Base-by-base conservation (phyloP, 1,284 basidiomycete species). In the Marasmius fiardii region DNA sequence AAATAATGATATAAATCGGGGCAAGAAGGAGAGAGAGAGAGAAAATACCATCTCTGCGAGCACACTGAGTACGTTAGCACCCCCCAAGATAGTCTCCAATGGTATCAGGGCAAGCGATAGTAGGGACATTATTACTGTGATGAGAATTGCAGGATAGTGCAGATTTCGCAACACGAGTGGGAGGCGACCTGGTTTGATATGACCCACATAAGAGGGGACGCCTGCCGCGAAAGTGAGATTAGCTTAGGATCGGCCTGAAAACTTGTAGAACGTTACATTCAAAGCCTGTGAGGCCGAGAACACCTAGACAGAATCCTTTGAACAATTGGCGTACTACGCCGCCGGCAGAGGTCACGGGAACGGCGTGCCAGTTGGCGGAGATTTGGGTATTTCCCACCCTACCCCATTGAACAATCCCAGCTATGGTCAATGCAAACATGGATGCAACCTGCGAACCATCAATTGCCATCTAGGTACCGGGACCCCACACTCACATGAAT, bases 241-340 rank as follows among this genome's bases (percentile, higher is more conserved):
- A 41, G 55, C 39, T 57, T 49, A 48, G n/a, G 58, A 33, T 54
- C 16, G 43, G 33, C 20, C 43, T 20, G 6, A 18, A 12, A 51
- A 52, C 43, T 28, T 56, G 8, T 2, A 16, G 5, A 44, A 67
- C 74, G 2, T 26, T 62, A 85, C 84, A 85, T 74, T 86, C 83
- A 61, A 84, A 79, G 8, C 87, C 86, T 2, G 88, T 89, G 31
- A 88, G 73, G 0, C 85, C 86, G 1, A 90, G 71, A 72, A 89
- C 84, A 0, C 83, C 80, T 5, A 90, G 69, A 60, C 86, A 88
- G 24, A 85, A 73, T 0, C 87, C 88, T 56, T 83, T 72, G 64
- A 83, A 90, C 4, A 83, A 68, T 48, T 85, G 75, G 14, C 67
- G 74, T 2, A 71, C 65, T 12, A 82, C 67, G 2, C 63, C 65